Evolutionary conservation across 1,139 yeast species (phyloP), one percentile per base, ranked within the genome.

Genomic region (Candida smagusa): DNA sequence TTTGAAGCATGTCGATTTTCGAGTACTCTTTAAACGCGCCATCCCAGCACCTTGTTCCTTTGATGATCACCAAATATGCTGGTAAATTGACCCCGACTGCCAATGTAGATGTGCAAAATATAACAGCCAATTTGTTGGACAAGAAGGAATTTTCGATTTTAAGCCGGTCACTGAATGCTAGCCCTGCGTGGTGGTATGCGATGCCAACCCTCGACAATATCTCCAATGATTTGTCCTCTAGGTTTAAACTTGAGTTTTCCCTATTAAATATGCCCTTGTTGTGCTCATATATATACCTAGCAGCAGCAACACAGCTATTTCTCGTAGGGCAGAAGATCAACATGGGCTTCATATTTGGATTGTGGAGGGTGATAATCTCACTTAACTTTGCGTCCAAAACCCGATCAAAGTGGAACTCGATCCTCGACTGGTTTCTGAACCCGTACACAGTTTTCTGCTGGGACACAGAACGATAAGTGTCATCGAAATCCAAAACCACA

Each of bases 61-160:
- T 78, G 29, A 79, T 66, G 12, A 79, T 59, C 1, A 78, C 84
- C 39, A 78, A 59, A 53, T 76, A 80, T 0, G 84, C 83, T 2
- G 84, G 84, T 31, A 79, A 58, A 46, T 79, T 79, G 22, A 77
- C 77, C 39, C 84, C 84, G 58, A 79, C 74, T 0, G 84, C 81
- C 42, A 79, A 56, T 0, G 83, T 79, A 0, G 83, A 75, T 1
- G 84, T 79, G 1, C 77, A 75, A 36, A 82, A 77, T 23, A 79
- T 47, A 4, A 74, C 56, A 37, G 57, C 61, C 9, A 75, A 52
- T 2, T 54, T 50, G 0, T 80, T 80, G 11, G 51, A 53, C 2
- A 68, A 54, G 41, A 77, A 79, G 9, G 59, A 54, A 12, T 54
- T 52, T 45, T 79, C 84, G 12, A 77, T 65, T 3, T 55, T 45